Evolutionary conservation across 768 basidiomycete species (phyloP).

Genomic region (Lentinula sp.): DNA sequence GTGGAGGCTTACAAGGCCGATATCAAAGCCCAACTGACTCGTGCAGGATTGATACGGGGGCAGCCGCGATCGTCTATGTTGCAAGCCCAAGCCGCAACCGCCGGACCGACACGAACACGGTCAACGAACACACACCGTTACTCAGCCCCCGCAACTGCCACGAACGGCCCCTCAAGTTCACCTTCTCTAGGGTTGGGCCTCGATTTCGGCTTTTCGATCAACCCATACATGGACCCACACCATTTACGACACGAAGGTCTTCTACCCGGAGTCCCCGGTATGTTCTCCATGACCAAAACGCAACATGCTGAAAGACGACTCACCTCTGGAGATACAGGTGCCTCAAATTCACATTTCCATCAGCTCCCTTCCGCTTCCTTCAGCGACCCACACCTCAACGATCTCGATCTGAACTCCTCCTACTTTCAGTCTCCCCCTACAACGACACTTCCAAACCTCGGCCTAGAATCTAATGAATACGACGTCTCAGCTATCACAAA

Average conservation of each 20-base stretch:
- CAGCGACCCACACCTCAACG: slow-evolving; percentile 23
- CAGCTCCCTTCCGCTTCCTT: slow-evolving; percentile 27
- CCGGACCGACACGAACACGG: slow-evolving; percentile 18
- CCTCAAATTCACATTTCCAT: slow-evolving; percentile 31
- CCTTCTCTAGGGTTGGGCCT: slow-evolving; percentile 17
- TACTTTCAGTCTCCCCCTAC: slow-evolving; percentile 23
- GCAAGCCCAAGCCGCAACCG: slow-evolving; percentile 19
- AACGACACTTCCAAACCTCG: slow-evolving; percentile 21
- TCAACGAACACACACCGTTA: slow-evolving; percentile 20
- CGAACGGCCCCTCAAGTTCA: slow-evolving; percentile 13
- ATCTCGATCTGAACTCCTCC: slow-evolving; percentile 22
- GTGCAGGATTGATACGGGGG: slow-evolving; percentile 75
- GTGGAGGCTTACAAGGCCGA: slow-evolving; percentile 80
- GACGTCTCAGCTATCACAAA: slow-evolving; percentile 27
- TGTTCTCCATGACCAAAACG: slow-evolving; percentile 15
- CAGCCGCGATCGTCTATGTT: slow-evolving; percentile 62
- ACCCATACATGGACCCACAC: slow-evolving; percentile 16
- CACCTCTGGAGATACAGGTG: slow-evolving; percentile 21
- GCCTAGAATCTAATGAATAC: slow-evolving; percentile 19
- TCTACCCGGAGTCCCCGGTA: slow-evolving; percentile 40
- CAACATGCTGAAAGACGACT: slow-evolving; percentile 13
- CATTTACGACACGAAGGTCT: slow-evolving; percentile 16
- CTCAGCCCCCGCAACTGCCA: slow-evolving; percentile 21
- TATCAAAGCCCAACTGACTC: slow-evolving; percentile 76
- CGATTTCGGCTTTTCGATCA: slow-evolving; percentile 15